phyloP scores from a whole-genome alignment of 2,329 filamentous ascomycete species.

The Epichloe elymi region DNA sequence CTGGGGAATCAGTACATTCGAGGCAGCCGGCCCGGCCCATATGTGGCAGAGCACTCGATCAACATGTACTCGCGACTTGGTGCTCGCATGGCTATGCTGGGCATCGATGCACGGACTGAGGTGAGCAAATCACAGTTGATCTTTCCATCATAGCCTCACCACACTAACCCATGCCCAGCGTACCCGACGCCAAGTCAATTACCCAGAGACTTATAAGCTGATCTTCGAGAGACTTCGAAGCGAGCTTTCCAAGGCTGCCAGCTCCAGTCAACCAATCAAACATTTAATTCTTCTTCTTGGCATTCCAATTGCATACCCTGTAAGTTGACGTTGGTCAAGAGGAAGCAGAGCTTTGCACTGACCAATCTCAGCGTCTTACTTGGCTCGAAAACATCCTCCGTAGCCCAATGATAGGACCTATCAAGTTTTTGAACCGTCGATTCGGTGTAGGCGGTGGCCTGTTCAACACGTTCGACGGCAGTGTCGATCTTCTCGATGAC shows the following conservation, averaged over 20 bases:
- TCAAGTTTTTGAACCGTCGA: slow-evolving; percentile 80
- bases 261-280: slow-evolving; percentile 61
- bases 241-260: slow-evolving; percentile 58
- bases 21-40: slow-evolving; percentile 67
- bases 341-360: neutral
- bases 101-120: slow-evolving; percentile 86
- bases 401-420: slow-evolving; percentile 74
- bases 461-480: slow-evolving; percentile 91
- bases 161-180: slow-evolving; percentile 32
- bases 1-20: slow-evolving; percentile 64
- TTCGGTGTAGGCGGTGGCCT: slow-evolving; percentile 75
- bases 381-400: slow-evolving; percentile 90
- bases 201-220: slow-evolving; percentile 75
- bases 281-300: slow-evolving; percentile 81
- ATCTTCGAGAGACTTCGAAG: slow-evolving; percentile 64
- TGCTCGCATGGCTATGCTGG: slow-evolving; percentile 69
- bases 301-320: slow-evolving; percentile 74
- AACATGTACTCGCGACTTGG: slow-evolving; percentile 80
- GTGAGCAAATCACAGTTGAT: slow-evolving; percentile 21
- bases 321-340: slow-evolving; percentile 24
- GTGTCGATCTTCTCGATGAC: slow-evolving; percentile 83
- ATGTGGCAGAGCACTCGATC: slow-evolving; percentile 77
- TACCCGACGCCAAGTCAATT: slow-evolving; percentile 88
- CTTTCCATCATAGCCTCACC: too few relatives aligned
- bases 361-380: slow-evolving; percentile 54